Evolutionary conservation across 495 filamentous ascomycete species (phyloP), one percentile per base, ranked within the genome.

Genomic region (Penicillium dipodomyicola): DNA sequence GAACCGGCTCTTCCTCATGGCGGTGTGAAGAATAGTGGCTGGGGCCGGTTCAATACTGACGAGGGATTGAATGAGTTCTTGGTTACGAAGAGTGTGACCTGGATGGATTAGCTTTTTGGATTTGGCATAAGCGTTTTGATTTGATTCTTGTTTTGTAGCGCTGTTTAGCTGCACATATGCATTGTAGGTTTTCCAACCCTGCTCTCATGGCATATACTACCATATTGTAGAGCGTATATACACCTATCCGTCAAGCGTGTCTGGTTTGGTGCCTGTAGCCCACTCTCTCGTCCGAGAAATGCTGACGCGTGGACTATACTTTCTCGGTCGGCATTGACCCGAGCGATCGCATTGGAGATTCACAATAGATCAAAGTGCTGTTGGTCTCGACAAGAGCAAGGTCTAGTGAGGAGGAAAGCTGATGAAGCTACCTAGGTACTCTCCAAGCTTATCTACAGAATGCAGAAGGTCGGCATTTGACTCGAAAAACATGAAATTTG

Each of bases 11-110:
- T 95, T 48, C 90, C 91, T 15, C 91, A 95, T 73, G 91, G 92
- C 14, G 92, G 91, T 20, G 83, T 85, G 50, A 96, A 96, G 80
- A 82, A 84, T 51, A 91, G 87, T 61, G 92, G 92, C 4, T 92
- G 83, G 74, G 92, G 91, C 0, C 67, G 83, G 9, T 86, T 86
- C 62, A 83, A 83, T 64, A 75, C 70, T 0, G 68, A 66, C 22
- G 76, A 76, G 62, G 83, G 83, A 1, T 52, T 86, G 47, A 73
- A 87, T 41, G 92, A 96, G 75, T 96, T 92, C 74, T 68, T 92
- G 67, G 78, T 82, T 60, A 84, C 84, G 22, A 96, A 96, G 82
- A 91, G 84, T 39, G 80, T 96, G 17, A 96, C 91, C 8, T 95
- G 84, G 75, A 76, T 76, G 75, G 73, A 76, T 59, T 67, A 60